Percentiles rank a stretch among this genome's conserved stretches.
These are phyloP conservation scores for Halophytophthora polymorphica DNA, from an alignment of 352 stramenopile species.

Conservation along the genomic window DNA sequence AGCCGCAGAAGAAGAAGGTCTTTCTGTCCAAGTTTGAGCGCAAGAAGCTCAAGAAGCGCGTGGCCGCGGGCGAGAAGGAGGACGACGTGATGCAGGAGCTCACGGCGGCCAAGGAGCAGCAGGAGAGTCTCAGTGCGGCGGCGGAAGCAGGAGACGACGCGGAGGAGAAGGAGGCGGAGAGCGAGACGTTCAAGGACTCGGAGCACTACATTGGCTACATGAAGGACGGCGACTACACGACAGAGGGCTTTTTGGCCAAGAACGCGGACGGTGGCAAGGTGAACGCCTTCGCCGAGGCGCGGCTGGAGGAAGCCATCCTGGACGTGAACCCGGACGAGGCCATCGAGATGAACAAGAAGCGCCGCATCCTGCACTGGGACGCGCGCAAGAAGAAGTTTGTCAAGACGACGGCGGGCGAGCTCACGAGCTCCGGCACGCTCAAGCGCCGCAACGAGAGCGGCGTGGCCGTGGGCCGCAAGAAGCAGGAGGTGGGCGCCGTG, in stretches of 20 bases:
- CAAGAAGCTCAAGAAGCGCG: slow-evolving; percentile 92
- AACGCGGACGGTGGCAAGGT: slow-evolving; percentile 72
- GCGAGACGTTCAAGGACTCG: slow-evolving; percentile 63
- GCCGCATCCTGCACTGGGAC: slow-evolving; percentile 98
- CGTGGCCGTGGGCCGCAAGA: slow-evolving; percentile 79
- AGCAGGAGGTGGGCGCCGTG: slow-evolving; percentile 87
- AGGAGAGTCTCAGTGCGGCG: slow-evolving; percentile 1
- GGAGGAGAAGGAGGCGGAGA: slow-evolving; percentile 25
- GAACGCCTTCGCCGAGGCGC: slow-evolving; percentile 75
- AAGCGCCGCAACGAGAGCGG: slow-evolving; percentile 87
- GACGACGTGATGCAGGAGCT: slow-evolving; percentile 72
- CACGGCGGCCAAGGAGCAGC: slow-evolving; percentile 40
- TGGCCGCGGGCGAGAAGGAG: slow-evolving; percentile 69
- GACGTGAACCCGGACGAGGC: slow-evolving; percentile 98
- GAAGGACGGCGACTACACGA: slow-evolving; percentile 74
- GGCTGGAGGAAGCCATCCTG: slow-evolving; percentile 95
- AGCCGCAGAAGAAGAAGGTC: slow-evolving; percentile 62
- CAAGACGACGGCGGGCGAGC: slow-evolving; percentile 90
- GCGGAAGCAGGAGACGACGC: slow-evolving; percentile 8
- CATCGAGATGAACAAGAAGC: slow-evolving; percentile 96
- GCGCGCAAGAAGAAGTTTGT: slow-evolving; percentile 97
- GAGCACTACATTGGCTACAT: slow-evolving; percentile 88
- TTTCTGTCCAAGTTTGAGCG: slow-evolving; percentile 94
- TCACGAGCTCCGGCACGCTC: slow-evolving; percentile 74
- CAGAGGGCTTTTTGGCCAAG: slow-evolving; percentile 71